Evolutionary conservation across 176 grass and related monocot genomes (phyloP).

Genomic region (Aegilops bicornis): DNA sequence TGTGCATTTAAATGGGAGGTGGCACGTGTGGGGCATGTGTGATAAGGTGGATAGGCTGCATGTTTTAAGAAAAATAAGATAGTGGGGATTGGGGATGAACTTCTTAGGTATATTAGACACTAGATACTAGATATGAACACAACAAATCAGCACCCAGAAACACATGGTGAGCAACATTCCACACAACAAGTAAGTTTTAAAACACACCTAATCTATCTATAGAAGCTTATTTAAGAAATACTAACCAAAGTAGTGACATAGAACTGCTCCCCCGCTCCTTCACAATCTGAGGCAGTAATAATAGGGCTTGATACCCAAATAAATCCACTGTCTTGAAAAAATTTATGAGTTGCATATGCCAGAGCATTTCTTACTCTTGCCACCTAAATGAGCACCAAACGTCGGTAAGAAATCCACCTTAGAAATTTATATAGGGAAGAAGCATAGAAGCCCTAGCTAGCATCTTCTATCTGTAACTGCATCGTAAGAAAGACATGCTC

Average conservation of each 20-base stretch:
- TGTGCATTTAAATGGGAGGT: no score
- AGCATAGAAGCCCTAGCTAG: neutral
- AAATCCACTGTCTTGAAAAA: slow-evolving; percentile 98
- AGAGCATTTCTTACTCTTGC: slow-evolving; percentile 96
- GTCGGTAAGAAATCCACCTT: slow-evolving; percentile 32
- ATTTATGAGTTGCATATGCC: slow-evolving; percentile 88
- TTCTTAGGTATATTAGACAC: no score
- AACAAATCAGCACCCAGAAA: neutral
- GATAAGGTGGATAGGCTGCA: no score
- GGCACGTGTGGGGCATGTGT: no score
- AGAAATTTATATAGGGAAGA: slow-evolving; percentile 13
- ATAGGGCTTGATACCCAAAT: slow-evolving; percentile 97
- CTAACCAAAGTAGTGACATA: slow-evolving; percentile 97
- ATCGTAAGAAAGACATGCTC: neutral
- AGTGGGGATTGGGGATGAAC: no score
- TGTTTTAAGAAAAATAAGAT: no score
- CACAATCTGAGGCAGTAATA: slow-evolving; percentile 97
- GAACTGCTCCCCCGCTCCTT: slow-evolving; percentile 97
- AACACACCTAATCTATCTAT: slow-evolving; percentile 5
- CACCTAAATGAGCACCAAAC: slow-evolving; percentile 61
- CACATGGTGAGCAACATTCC: slow-evolving; percentile 18
- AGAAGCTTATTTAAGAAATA: slow-evolving; percentile 34
- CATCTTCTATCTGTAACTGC: neutral
- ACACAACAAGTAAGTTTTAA: slow-evolving; percentile 2
- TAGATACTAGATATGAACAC: neutral